These are phyloP conservation scores for Saturnispora kantuleensis DNA, from an alignment of 805 yeast genomes.

Conservation along the genomic window DNA sequence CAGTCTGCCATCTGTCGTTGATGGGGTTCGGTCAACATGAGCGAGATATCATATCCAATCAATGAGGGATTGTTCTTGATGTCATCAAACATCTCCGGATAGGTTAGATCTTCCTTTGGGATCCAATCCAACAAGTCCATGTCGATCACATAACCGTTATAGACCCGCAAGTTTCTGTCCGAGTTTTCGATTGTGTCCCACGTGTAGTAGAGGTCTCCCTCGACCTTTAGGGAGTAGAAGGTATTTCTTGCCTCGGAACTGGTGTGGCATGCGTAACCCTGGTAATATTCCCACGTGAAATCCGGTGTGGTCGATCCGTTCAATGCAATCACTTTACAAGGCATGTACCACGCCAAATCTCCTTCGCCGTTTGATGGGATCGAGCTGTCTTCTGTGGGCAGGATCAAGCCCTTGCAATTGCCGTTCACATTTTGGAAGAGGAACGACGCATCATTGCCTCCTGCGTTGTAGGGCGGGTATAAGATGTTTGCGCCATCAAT, in stretches of 20 bases:
- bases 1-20: conserved; percentile 71
- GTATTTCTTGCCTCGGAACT: conserved; percentile 55
- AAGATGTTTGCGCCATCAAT: conserved; percentile 58
- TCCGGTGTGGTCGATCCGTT: conserved; percentile 68
- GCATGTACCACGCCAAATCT: conserved; percentile 90
- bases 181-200: conserved; percentile 78
- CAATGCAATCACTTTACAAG: conserved; percentile 62
- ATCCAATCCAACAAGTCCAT: conserved; percentile 71
- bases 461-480: conserved; percentile 81
- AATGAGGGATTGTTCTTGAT: conserved; percentile 44
- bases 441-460: conserved; percentile 77
- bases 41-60: conserved; percentile 74
- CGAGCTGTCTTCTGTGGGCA: conserved; percentile 54
- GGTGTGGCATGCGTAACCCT: conserved; percentile 91
- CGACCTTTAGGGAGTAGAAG: conserved; percentile 46
- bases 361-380: conserved; percentile 55
- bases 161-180: conserved; percentile 72
- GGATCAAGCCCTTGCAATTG: conserved; percentile 70
- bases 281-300: conserved; percentile 51
- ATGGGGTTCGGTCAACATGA: conserved; percentile 55
- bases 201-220: conserved; percentile 74
- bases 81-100: conserved; percentile 62
- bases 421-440: conserved; percentile 89
- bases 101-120: conserved; percentile 52
- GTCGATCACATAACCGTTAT: conserved; percentile 83